phyloP scores from a whole-genome alignment of 805 yeast genomes.

The Yamadazyma sp. region DNA sequence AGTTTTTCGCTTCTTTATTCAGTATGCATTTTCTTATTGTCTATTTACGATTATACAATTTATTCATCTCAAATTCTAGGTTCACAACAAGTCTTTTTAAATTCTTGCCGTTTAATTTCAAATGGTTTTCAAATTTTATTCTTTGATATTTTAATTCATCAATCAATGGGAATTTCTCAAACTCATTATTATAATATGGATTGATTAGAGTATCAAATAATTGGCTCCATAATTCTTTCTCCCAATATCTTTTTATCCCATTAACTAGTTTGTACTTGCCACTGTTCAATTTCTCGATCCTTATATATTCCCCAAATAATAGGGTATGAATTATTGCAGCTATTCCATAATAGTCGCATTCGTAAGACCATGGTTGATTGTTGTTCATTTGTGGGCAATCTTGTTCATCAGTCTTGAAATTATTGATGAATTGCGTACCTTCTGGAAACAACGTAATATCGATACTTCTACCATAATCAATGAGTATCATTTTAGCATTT shows the following conservation, averaged over 20 bases:
- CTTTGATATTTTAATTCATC: constrained; percentile 32
- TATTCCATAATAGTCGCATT: constrained; percentile 80
- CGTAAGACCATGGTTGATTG: constrained; percentile 65
- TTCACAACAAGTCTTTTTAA: constrained; percentile 10
- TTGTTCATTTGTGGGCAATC: constrained; percentile 72
- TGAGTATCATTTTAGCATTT: constrained; percentile 54
- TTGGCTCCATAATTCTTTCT: constrained; percentile 61
- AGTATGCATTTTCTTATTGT: no score
- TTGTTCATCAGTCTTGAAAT: constrained; percentile 60
- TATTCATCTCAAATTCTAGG: constrained; percentile 8
- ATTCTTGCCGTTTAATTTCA: constrained; percentile 6
- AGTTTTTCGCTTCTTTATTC: no score
- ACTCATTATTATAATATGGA: constrained; percentile 38
- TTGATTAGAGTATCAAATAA: constrained; percentile 65
- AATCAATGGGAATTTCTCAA: constrained; percentile 38
- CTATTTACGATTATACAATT: constrained; percentile 1
- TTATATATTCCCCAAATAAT: constrained; percentile 67
- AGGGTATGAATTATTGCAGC: constrained; percentile 73
- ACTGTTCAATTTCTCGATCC: constrained; percentile 26
- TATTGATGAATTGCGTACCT: constrained; percentile 51
- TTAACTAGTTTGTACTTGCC: constrained; percentile 36
- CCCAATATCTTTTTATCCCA: constrained; percentile 73
- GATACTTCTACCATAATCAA: constrained; percentile 80
- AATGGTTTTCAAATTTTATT: constrained; percentile 30
- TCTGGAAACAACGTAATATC: constrained; percentile 58